Conservation (phyloP, 1,284 basidiomycete genomes). For the Porogramme epimiltina region DNA sequence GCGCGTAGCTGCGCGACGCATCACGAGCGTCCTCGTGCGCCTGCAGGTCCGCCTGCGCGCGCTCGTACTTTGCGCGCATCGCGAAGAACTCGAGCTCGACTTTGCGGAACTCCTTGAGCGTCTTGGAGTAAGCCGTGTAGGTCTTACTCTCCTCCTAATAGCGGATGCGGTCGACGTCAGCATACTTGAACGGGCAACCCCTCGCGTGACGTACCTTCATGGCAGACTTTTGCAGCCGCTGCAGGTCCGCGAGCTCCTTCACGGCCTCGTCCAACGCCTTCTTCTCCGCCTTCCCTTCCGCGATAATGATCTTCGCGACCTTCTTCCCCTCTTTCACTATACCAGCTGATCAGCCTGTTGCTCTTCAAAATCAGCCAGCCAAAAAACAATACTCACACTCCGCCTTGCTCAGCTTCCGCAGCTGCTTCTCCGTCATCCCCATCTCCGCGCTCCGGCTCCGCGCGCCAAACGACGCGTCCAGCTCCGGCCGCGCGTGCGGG, state of each 20-base stretch:
- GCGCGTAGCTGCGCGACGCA: slow-evolving; percentile 42
- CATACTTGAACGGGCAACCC: background rate
- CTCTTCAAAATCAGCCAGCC: background rate
- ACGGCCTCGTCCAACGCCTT: slow-evolving; percentile 47
- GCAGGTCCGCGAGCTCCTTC: slow-evolving; percentile 52
- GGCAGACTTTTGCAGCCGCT: slow-evolving; percentile 52
- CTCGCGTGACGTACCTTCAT: slow-evolving; percentile 42
- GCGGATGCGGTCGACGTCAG: too few species aligned
- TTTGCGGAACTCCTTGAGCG: slow-evolving; percentile 47
- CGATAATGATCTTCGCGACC: slow-evolving; percentile 54
- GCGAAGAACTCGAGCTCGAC: slow-evolving; percentile 49
- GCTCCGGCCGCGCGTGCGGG: slow-evolving; percentile 35
- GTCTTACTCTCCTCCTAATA: slow-evolving; percentile 49
- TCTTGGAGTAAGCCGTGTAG: slow-evolving; percentile 44
- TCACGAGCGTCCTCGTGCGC: slow-evolving; percentile 48
- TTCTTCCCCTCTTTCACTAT: slow-evolving; percentile 50
- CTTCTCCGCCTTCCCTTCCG: slow-evolving; percentile 55
- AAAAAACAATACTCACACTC: slow-evolving; percentile 40
- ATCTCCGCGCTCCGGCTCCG: slow-evolving; percentile 44
- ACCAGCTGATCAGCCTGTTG: background rate
- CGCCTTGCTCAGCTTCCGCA: slow-evolving; percentile 45
- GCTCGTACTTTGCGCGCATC: slow-evolving; percentile 49
- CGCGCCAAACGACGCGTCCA: slow-evolving; percentile 38
- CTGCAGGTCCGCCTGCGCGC: slow-evolving; percentile 43
- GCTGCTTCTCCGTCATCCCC: slow-evolving; percentile 46